Evolutionary conservation across 2,329 filamentous ascomycete genomes (phyloP), one percentile per base, ranked within the genome.

Genomic region (Penicillium sp.): DNA sequence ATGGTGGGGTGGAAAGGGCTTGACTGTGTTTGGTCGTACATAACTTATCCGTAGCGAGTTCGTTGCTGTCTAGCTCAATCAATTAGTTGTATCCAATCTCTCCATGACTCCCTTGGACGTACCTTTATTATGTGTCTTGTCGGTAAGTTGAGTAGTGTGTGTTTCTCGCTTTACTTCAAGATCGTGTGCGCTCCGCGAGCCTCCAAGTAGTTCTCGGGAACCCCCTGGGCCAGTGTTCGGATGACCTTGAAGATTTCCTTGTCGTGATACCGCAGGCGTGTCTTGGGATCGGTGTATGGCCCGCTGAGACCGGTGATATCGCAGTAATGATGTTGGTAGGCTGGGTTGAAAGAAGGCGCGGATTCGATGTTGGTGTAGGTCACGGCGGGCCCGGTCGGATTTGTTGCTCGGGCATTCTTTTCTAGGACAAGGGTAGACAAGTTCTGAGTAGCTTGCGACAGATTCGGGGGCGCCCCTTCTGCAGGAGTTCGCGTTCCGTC

Each of bases 311-410:
- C 95, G 1, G 94, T 99, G 65, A 99, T 84, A 73, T 99, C 95
- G 78, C 94, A 99, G 75, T 97, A 99, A 67, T 88, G 89, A 74
- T 88, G 92, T 69, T 90, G 84, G 62, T 91, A 88, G 47, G 88
- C 88, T 6, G 85, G 83, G 67, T 85, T 83, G 65, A 97, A 79
- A 54, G 89, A 94, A 38, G 94, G 94, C 3, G 94, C 93, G 45
- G 90, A 92, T 73, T 97, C 94, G 59, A 99, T 95, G 70, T 97
- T 97, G 6, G 91, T 96, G 73, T 97, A 99, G 1, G 94, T 97
- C 31, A 89, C 89, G 31, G 82, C 84, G 0, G 89, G 90, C 0
- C 87, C 88, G 6, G 79, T 77, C 1, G 76, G 72, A n/a, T 74
- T 67, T 39, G 65, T 71, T 10, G 73, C 68, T 18, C 71, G 69